Base-by-base conservation (phyloP, 345 rosid species). In the Dovyalis caffra region DNA sequence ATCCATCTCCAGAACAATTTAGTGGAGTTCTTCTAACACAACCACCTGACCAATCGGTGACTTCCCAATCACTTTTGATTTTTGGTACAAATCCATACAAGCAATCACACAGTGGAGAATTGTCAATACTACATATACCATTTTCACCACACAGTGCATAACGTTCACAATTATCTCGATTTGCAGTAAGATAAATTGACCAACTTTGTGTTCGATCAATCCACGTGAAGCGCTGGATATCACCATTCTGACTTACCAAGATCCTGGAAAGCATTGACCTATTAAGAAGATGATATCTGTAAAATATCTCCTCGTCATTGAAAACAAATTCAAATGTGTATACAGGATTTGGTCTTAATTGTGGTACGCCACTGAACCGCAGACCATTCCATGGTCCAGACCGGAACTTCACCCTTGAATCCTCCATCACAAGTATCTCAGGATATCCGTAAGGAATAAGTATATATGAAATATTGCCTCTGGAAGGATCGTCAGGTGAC, bases 381-480 rank as follows among this genome's bases (percentile, higher is more conserved):
- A 76, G 21, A 20, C 82, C 84, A 66, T 77, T 49, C 86, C 88
- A 86, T 6, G 86, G 80, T 6, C 89, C 86, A 0, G 33, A 79
- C 38, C 87, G 76, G 29, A 21, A 51, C n/a, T 18, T 21, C 8
- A 66, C 56, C 20, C 23, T 28, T 1, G 81, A 73, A 33, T 75
- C 84, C 72, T 34, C 57, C 51, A 47, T 70, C 21, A 64, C 64
- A 49, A 40, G 18, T 5, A 10, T 4, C 60, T 87, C 83, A 21
- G 86, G 80, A 32, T 79, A 82, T 16, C 76, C 85, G 70, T 49
- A 58, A 3, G 76, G 49, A 38, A 83, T 74, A 0, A 83, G 12
- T 56, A 6, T 31, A 15, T 31, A 31, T 14, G 70, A 14, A 56
- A 58, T 79, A 7, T 79, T 66, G 1, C 90, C 90, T 3, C 76